These are phyloP conservation scores for Serendipita sp. DNA, from an alignment of 768 basidiomycete species.

Conservation along the genomic window DNA sequence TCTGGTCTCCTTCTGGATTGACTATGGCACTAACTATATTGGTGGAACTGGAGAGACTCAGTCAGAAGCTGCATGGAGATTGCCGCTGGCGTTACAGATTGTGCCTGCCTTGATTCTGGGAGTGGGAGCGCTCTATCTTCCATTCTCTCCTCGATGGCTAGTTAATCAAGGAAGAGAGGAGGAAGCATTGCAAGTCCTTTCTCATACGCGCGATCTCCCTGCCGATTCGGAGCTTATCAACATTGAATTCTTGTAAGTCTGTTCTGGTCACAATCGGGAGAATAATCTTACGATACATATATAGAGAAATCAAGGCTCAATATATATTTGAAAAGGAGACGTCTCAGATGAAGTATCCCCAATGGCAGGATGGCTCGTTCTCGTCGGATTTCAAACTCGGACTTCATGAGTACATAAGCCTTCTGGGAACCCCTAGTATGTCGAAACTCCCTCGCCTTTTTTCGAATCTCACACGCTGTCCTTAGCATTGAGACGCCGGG, in stretches of 20 bases:
- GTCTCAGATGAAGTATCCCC: slow-evolving; percentile 36
- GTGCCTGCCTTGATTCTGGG: slow-evolving; percentile 58
- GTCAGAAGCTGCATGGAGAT: slow-evolving; percentile 55
- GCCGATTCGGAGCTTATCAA: slow-evolving; percentile 48
- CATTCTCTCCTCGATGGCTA: slow-evolving; percentile 69
- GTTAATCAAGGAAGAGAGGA: slow-evolving; percentile 62
- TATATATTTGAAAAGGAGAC: slow-evolving; percentile 58
- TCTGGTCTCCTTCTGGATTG: slow-evolving; percentile 41
- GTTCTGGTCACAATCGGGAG: neutral
- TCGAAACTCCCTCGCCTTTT: slow-evolving; percentile 1
- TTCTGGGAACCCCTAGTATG: slow-evolving; percentile 34
- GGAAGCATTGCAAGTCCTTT: slow-evolving; percentile 50
- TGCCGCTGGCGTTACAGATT: slow-evolving; percentile 59
- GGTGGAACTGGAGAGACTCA: slow-evolving; percentile 32
- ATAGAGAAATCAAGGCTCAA: slow-evolving; percentile 56
- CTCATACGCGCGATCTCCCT: slow-evolving; percentile 38
- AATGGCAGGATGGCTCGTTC: slow-evolving; percentile 45
- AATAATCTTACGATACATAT: neutral
- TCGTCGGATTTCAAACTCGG: slow-evolving; percentile 46
- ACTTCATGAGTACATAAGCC: slow-evolving; percentile 41
- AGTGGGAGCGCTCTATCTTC: slow-evolving; percentile 57
- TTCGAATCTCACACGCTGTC: neutral
- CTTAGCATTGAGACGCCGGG: slow-evolving; percentile 42
- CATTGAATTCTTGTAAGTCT: slow-evolving; percentile 51
- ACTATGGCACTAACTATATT: slow-evolving; percentile 48